A percentile compares a stretch with the other conserved stretches of the same genome.
These are phyloP conservation scores for Lasiosphaeriaceae sp. DNA, from an alignment of 495 filamentous ascomycete species.

Conservation along the genomic window DNA sequence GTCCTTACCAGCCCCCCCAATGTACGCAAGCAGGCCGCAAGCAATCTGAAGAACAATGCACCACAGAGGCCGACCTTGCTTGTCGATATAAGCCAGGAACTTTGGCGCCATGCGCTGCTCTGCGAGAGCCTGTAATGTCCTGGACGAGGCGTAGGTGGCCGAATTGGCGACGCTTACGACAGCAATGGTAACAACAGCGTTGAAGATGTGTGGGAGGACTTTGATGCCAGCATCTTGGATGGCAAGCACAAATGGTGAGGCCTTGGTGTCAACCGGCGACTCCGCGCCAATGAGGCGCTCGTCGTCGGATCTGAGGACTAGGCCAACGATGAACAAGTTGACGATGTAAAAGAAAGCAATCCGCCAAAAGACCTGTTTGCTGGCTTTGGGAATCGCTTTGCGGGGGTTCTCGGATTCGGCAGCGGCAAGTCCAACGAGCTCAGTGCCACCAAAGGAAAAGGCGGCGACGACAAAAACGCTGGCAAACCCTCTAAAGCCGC, in stretches of 20 bases:
- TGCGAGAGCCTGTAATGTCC: constrained; percentile 61
- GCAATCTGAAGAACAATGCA: constrained; percentile 49
- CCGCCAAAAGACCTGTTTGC: constrained; percentile 79
- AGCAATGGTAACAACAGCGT: constrained; percentile 62
- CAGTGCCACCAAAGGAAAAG: constrained; percentile 67
- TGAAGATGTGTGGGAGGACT: constrained; percentile 66
- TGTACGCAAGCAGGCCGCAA: constrained; percentile 42
- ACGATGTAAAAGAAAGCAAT: constrained; percentile 80
- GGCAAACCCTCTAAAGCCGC: constrained; percentile 67
- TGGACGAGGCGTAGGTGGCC: constrained; percentile 57
- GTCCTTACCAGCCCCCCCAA: constrained; percentile 24
- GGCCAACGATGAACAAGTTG: constrained; percentile 56
- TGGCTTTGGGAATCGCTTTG: constrained; percentile 72
- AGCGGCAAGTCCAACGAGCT: constrained; percentile 70
- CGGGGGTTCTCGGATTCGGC: constrained; percentile 77
- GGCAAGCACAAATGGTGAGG: constrained; percentile 67
- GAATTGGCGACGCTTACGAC: constrained; percentile 60
- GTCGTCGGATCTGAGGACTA: constrained; percentile 43
- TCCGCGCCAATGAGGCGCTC: constrained; percentile 40
- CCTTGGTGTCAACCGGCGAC: constrained; percentile 40
- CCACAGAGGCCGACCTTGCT: constrained; percentile 52
- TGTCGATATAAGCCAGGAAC: constrained; percentile 54
- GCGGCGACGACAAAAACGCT: constrained; percentile 63
- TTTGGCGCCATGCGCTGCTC: constrained; percentile 55
- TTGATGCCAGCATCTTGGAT: constrained; percentile 61